These are phyloP conservation scores for Chlorophyllum brunneum DNA, from an alignment of 768 basidiomycete genomes.

Conservation along the genomic window DNA sequence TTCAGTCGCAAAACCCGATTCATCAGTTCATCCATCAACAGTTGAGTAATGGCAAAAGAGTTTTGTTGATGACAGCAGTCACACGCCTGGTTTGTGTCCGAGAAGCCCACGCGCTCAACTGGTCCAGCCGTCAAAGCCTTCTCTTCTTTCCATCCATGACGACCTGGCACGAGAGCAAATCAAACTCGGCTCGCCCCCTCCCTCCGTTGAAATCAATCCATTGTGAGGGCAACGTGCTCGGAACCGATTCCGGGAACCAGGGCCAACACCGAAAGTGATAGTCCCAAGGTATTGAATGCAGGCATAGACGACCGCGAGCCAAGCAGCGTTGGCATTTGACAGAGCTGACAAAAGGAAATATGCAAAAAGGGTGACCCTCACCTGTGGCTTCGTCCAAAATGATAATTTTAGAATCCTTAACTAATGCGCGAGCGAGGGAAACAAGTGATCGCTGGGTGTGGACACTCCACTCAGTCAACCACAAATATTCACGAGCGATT, in stretches of 20 bases:
- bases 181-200: neutral
- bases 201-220: neutral
- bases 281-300: no score
- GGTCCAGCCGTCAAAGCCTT: no score
- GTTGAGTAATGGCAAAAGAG: no score
- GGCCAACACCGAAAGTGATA: no score
- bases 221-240: neutral
- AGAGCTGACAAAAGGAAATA: neutral
- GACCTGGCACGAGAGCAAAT: neutral
- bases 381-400: conserved; percentile 90
- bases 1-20: neutral
- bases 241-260: neutral
- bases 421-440: conserved; percentile 84
- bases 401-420: conserved; percentile 80
- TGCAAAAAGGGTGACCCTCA: conserved; percentile 17
- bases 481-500: neutral
- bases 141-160: no score
- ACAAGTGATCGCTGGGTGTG: conserved; percentile 69
- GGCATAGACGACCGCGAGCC: no score
- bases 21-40: neutral
- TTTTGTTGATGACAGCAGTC: no score
- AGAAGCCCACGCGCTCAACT: no score
- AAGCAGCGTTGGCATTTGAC: no score
- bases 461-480: neutral
- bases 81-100: no score